A percentile compares a stretch with the other conserved stretches of the same genome.
phyloP scores from a whole-genome alignment of 768 basidiomycete genomes.

The Collybia mongolica region DNA sequence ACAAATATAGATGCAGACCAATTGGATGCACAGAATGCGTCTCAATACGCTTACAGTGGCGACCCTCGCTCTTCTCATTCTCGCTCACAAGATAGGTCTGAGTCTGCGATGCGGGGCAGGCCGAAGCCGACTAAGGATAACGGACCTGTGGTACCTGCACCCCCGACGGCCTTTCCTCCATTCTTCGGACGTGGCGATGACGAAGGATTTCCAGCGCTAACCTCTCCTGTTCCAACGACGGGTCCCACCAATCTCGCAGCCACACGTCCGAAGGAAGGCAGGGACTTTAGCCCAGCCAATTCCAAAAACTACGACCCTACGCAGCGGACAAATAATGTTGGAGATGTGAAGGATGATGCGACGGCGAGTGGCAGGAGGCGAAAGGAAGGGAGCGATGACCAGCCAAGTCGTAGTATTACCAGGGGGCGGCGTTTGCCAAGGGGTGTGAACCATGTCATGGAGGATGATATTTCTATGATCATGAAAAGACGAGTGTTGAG shows the following conservation, averaged over 20 bases:
- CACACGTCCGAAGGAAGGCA: not conserved
- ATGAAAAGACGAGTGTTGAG: slow-evolving; percentile 63
- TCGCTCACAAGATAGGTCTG: not conserved
- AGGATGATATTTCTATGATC: slow-evolving; percentile 77
- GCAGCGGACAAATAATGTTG: not conserved
- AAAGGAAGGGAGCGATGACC: slow-evolving; percentile 6
- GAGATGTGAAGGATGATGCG: not conserved
- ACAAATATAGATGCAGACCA: not conserved
- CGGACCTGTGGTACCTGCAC: slow-evolving; percentile 12
- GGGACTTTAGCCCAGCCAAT: not conserved
- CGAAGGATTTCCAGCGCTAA: slow-evolving; percentile 53
- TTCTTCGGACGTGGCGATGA: slow-evolving; percentile 56
- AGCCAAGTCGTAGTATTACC: slow-evolving; percentile 18
- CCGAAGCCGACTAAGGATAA: slow-evolving; percentile 9
- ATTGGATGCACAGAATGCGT: not conserved
- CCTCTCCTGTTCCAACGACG: slow-evolving; percentile 1
- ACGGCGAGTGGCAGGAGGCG: not conserved
- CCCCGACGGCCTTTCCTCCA: slow-evolving; percentile 10
- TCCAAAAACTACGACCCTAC: not conserved
- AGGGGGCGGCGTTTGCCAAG: slow-evolving; percentile 24
- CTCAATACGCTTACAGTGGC: not conserved
- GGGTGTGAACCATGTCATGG: slow-evolving; percentile 45
- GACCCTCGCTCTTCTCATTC: not conserved
- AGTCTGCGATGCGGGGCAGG: slow-evolving; percentile 9
- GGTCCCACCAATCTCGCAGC: not conserved